Evolutionary conservation across 2,329 filamentous ascomycete genomes (phyloP), one percentile per base, ranked within the genome.

Genomic region (Exophiala dermatitidis): DNA sequence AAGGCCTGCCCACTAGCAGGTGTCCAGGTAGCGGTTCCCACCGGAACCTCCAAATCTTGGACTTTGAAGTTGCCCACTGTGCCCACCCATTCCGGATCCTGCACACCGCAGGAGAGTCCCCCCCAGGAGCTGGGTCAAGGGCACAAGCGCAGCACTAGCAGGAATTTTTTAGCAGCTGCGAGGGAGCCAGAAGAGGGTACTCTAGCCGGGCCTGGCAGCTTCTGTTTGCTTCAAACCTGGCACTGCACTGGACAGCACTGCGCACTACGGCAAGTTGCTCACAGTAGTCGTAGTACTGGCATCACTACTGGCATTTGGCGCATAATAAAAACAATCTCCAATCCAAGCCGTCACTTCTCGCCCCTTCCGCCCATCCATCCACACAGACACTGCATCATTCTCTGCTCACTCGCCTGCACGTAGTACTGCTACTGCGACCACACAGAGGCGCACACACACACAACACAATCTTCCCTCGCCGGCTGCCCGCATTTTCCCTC

Each of bases 141-240:
- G 19, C 19, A 19, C 19, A 19, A 19, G 19, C 19, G 19, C 19
- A 19, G 19, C 19, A 19, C 19, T 19, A 19, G 19, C 19, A 19
- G 19, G 19, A 19, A 19, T 19, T 19, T 19, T 19, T 19, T 19
- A 19, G 19, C 10, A 34, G 6, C 33, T 34, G 33, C 33, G 33
- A 34, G 10, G 33, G 33, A 34, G 33, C 5, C 33, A 10, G 10
- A 34, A 10, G 33, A 34, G 33, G 10, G 6, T 9, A 4, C 29
- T 45, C 42, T 45, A 30, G 42, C 42, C 28, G 5, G 42, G 29
- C 42, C 42, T 31, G 4, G 42, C 37, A 44, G 37, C 40, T 53
- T 48, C 38, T 52, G 32, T 48, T 46, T 46, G 32, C 50, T 46
- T 43, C 43, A 46, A 8, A 38, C 36, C 5, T 12, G 19, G 19